Evolutionary conservation across 306 rosid genomes (phyloP), one percentile per base, ranked within the genome.

Genomic region (Vigna mungo): DNA sequence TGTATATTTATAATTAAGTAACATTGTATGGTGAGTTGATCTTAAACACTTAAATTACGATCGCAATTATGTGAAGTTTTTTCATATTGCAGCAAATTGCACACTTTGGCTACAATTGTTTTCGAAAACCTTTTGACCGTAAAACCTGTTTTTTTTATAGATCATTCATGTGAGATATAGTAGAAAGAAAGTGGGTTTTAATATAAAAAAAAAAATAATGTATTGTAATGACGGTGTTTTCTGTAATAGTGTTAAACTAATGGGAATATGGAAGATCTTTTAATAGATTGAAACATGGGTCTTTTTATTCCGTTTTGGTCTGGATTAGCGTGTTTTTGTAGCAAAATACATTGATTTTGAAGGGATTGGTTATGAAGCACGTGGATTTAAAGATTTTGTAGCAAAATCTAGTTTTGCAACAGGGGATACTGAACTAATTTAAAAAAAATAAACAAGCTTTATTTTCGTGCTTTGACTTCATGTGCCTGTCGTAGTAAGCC

Each of bases 301-400:
- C 18, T 25, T 18, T 44, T 49, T 34, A 65, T 2, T 1, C 3
- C 32, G 20, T 63, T 63, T 41, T 18, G 46, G 49, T 34, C 30
- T 41, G 49, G 41, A 53, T 68, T 63, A 15, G 27, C 46, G 27
- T 72, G 67, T 72, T 44, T 58, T 12, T 36, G 73, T 65, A 55
- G 66, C 63, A 58, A 3, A 37, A 49, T 16, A 15, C 66, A 23
- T 27, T 51, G 74, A 17, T 68, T 46, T 14, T 36, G 71, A 59
- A 70, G 53, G 20, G 32, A n/a, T 54, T 23, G 6, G 14, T 77
- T 15, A 55, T 43, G 46, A 53, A 67, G 46, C 20, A 34, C 41
- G 27, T 16, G 14, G 15, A 56, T 13, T 46, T 46, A 6, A 78
- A 58, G 58, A 68, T 21, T 21, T 21, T 21, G 23, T 21, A 21